Base-by-base conservation (phyloP, 2,329 filamentous ascomycete genomes). In the Scedosporium apiospermum region DNA sequence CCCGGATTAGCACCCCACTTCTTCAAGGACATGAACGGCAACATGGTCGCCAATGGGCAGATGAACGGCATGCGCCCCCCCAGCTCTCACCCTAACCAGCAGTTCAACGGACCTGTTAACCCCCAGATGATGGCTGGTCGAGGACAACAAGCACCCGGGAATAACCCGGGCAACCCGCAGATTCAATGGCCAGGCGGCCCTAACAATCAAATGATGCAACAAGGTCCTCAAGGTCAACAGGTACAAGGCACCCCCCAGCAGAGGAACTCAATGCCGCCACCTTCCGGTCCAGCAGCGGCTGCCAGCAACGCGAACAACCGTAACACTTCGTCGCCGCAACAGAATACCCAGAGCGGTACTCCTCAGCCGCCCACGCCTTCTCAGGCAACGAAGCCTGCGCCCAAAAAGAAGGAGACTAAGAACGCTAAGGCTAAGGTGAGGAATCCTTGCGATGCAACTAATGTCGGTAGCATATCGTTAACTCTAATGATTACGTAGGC, bases 351-450 rank as follows among this genome's bases (percentile, higher is more conserved):
- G 30, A 16, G 23, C n/a, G 84, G 81, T 64, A 82, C 85, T 6
- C 88, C 88, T 42, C 64, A 64, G 6, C 90, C 90, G 1, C 90
- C 90, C 1, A 95, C 90, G 3, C 90, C 90, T 1, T 87, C 85
- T 60, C 88, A 91, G 71, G 73, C 79, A 1, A 88, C 86, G 70
- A 93, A 93, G 78, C 75, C 88, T 3, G 86, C 84, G 41, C 88
- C 89, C 1, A 92, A 91, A 74, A 93, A 93, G 82, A 90, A 91
- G 78, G 85, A 86, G 38, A 77, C 76, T 4, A 88, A 88, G 74
- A 81, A 78, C 65, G 78, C 83, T 4, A 89, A 88, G 74, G 79
- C 76, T 63, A 90, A 91, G 86, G 88, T 90, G 82, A 77, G 78
- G 69, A 30, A 34, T 49, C 51, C 55, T 5, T 1, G 16, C 23